phyloP scores from a whole-genome alignment of 352 stramenopile species.

The Pythium pyrilobum region DNA sequence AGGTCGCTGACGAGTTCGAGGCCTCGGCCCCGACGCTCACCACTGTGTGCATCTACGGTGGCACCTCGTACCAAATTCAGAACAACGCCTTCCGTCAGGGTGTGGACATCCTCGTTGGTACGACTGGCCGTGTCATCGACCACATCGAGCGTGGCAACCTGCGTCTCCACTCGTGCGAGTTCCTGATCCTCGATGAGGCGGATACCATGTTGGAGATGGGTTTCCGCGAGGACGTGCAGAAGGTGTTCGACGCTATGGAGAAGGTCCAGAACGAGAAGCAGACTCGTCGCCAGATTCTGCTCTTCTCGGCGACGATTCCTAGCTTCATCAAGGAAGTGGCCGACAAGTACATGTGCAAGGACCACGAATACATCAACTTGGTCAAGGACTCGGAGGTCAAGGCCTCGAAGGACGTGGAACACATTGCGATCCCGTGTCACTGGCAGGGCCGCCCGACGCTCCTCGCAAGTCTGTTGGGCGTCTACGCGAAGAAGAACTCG shows the following conservation, averaged over 20 bases:
- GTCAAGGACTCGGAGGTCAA: constrained; percentile 88
- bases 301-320: constrained; percentile 94
- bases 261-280: constrained; percentile 51
- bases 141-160: constrained; percentile 91
- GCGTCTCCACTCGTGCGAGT: constrained; percentile 82
- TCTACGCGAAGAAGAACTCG: constrained; percentile 84
- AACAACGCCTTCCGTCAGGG: constrained; percentile 84
- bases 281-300: constrained; percentile 74
- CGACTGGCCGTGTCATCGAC: constrained; percentile 90
- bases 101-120: constrained; percentile 92
- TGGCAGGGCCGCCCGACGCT: constrained; percentile 83
- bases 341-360: constrained; percentile 88
- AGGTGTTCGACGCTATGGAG: constrained; percentile 86
- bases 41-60: constrained; percentile 91
- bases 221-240: constrained; percentile 94
- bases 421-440: constrained; percentile 92
- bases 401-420: constrained; percentile 88
- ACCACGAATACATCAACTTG: constrained; percentile 88
- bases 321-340: constrained; percentile 90
- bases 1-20: constrained; percentile 93
- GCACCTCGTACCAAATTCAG: constrained; percentile 87
- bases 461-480: constrained; percentile 67
- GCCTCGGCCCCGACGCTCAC: constrained; percentile 62
- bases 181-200: constrained; percentile 93
- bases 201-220: constrained; percentile 97